phyloP scores from a whole-genome alignment of 352 stramenopile species.

The Plasmopara halstedii region DNA sequence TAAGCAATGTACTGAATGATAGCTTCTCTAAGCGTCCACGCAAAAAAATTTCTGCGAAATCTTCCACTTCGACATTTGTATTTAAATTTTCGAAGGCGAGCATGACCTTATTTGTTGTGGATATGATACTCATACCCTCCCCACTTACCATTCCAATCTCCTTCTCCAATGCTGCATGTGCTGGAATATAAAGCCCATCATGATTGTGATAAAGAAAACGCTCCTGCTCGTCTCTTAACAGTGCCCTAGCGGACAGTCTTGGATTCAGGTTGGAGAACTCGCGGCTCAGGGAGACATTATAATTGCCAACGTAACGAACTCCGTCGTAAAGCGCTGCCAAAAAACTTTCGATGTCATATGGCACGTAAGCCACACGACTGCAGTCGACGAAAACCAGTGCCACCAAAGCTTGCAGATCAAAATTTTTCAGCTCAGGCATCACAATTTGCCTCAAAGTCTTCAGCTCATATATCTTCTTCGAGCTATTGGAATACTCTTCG shows the following conservation, averaged over 20 bases:
- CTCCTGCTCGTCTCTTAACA: conserved; percentile 51
- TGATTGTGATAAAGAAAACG: conserved; percentile 47
- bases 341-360: conserved; percentile 49
- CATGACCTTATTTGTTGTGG: conserved; percentile 46
- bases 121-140: conserved; percentile 32
- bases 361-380: conserved; percentile 48
- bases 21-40: conserved; percentile 47
- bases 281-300: conserved; percentile 44
- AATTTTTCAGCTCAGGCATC: conserved; percentile 18
- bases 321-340: conserved; percentile 63
- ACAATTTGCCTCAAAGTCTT: conserved; percentile 50
- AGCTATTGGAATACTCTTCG: conserved; percentile 36
- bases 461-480: conserved; percentile 51
- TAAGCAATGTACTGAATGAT: conserved; percentile 42
- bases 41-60: conserved; percentile 45
- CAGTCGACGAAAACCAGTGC: conserved; percentile 64
- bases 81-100: conserved; percentile 72
- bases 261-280: conserved; percentile 67
- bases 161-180: conserved; percentile 42
- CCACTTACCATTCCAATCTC: conserved; percentile 53
- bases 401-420: conserved; percentile 33
- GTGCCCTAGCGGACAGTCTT: conserved; percentile 37
- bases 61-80: conserved; percentile 53
- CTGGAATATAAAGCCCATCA: conserved; percentile 52
- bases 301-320: conserved; percentile 54